Percentiles rank a stretch among this genome's conserved stretches.
Evolutionary conservation across 1,139 yeast species (phyloP).

Genomic region (Blastobotrys serpentis): DNA sequence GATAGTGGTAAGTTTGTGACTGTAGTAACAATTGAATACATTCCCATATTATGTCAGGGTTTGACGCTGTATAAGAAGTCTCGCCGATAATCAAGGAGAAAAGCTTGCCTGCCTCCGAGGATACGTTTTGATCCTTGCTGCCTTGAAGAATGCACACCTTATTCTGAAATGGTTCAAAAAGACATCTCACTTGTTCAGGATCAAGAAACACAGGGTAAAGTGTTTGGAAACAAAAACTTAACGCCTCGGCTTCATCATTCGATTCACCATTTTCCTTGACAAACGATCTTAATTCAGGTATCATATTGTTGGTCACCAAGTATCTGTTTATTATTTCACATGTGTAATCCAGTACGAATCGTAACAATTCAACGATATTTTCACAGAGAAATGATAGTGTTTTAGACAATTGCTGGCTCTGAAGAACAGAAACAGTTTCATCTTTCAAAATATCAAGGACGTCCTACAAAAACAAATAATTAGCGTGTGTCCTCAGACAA

Average conservation of each 20-base stretch:
- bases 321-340: neutral
- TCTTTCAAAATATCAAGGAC: conserved; percentile 9
- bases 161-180: conserved; percentile 6
- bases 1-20: conserved; percentile 11
- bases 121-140: conserved; percentile 11
- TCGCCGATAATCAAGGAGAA: conserved; percentile 11
- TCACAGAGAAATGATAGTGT: conserved; percentile 11
- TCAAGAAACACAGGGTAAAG: conserved; percentile 2
- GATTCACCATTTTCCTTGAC: neutral
- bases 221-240: neutral
- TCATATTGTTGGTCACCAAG: neutral
- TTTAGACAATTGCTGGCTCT: neutral
- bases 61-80: conserved; percentile 3
- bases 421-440: neutral
- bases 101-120: conserved; percentile 8
- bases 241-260: neutral
- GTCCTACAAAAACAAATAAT: conserved; percentile 5
- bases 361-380: conserved; percentile 9
- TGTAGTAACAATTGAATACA: conserved; percentile 11
- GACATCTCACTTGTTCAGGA: neutral
- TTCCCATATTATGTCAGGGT: conserved; percentile 13
- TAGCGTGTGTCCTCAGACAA: too few relatives aligned
- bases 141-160: conserved; percentile 16
- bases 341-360: conserved; percentile 3
- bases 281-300: neutral